Conservation (phyloP, 2,329 filamentous ascomycete species). For the Hymenoscyphus infarciens region DNA sequence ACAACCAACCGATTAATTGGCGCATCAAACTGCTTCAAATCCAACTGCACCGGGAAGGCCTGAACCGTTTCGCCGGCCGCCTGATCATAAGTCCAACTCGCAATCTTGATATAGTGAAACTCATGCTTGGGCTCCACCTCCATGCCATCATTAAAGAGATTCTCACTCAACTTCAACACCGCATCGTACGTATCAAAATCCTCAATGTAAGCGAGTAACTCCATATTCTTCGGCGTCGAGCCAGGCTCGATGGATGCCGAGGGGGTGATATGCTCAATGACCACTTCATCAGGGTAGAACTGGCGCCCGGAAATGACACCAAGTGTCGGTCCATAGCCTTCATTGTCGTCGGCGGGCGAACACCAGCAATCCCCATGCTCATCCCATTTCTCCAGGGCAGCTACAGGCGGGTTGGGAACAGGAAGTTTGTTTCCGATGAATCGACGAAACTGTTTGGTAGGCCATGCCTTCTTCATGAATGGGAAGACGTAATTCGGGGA, state of each 20-base stretch:
- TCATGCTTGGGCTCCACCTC: constrained; percentile 27
- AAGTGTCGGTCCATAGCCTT: constrained; percentile 56
- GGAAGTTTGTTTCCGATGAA: constrained; percentile 27
- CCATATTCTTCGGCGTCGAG: constrained; percentile 63
- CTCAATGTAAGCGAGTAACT: constrained; percentile 62
- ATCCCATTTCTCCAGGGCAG: constrained; percentile 66
- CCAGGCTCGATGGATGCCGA: constrained; percentile 58
- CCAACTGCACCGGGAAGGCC: constrained; percentile 50
- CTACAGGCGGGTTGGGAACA: constrained; percentile 40
- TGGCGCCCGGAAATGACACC: constrained; percentile 56
- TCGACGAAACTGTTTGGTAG: constrained; percentile 27
- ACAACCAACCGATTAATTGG: constrained; percentile 52
- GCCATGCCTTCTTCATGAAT: constrained; percentile 25
- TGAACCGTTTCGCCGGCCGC: constrained; percentile 42
- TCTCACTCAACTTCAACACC: constrained; percentile 36
- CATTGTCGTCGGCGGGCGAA: constrained; percentile 46
- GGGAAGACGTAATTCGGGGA: constrained; percentile 52
- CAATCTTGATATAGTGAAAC: constrained; percentile 53
- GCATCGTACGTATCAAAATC: constrained; percentile 38
- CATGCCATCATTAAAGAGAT: constrained; percentile 33
- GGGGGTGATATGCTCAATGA: constrained; percentile 68
- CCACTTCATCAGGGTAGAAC: constrained; percentile 65
- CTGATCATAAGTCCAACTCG: constrained; percentile 50
- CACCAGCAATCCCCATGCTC: constrained; percentile 90
- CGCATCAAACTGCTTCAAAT: constrained; percentile 45